Percentiles rank a stretch among this genome's conserved stretches.
phyloP scores from a whole-genome alignment of 129 eudicot species.

The Flaveria bidentis region DNA sequence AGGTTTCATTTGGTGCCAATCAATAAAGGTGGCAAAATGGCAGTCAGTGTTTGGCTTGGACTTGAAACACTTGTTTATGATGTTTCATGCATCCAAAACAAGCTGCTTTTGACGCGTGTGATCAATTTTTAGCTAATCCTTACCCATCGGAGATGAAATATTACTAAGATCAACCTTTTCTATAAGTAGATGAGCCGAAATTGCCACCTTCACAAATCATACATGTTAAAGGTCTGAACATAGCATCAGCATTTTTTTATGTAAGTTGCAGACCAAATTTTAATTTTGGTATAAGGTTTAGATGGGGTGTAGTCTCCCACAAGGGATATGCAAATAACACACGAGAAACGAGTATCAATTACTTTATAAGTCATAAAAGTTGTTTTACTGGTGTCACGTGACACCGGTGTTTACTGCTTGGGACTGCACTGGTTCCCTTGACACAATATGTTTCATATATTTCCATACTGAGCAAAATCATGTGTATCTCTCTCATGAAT shows the following conservation, averaged over 20 bases:
- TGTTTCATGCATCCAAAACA: neutral
- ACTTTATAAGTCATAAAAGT: too few relatives aligned
- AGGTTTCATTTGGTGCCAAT: neutral
- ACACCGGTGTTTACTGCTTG: too few relatives aligned
- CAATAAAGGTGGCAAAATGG: constrained; percentile 4
- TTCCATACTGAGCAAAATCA: neutral
- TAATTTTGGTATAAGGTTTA: neutral
- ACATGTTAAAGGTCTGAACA: neutral
- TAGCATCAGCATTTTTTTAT: neutral
- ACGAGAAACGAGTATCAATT: neutral
- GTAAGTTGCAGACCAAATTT: neutral
- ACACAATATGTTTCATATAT: neutral
- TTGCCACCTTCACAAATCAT: neutral
- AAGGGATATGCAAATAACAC: neutral
- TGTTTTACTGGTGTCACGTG: too few relatives aligned
- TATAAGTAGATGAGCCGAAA: neutral
- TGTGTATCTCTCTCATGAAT: neutral
- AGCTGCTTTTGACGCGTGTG: neutral
- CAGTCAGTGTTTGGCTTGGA: neutral
- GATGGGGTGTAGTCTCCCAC: neutral
- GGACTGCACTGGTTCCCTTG: neutral
- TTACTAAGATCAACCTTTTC: neutral
- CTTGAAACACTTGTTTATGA: neutral
- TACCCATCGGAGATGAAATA: neutral
- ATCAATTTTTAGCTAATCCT: neutral